Evolutionary conservation across 805 yeast species (phyloP).

Genomic region (Schizosaccharomyces octosporus): DNA sequence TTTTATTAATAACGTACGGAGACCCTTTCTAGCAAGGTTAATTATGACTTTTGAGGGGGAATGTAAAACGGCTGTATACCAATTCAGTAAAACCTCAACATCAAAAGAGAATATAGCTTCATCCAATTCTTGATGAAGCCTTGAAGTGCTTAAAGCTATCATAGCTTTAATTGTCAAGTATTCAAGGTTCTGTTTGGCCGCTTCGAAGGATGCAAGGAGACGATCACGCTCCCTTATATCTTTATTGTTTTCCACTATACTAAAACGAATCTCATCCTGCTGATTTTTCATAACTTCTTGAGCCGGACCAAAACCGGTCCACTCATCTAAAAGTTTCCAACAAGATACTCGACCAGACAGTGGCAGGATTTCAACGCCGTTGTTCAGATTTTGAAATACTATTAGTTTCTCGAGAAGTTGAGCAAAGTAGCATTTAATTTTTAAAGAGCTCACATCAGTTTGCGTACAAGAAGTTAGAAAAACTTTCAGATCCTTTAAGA

Average conservation of each 20-base stretch:
- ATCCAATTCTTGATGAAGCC: conserved; percentile 25
- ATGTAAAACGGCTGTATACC: conserved; percentile 53
- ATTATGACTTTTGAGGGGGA: not conserved
- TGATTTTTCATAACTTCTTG: conserved; percentile 37
- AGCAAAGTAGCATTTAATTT: conserved; percentile 59
- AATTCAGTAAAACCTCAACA: conserved; percentile 36
- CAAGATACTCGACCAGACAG: conserved; percentile 67
- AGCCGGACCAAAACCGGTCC: conserved; percentile 79
- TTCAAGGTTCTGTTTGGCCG: conserved; percentile 49
- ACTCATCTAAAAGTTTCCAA: conserved; percentile 60
- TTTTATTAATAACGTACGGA: conserved; percentile 36
- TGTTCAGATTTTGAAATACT: conserved; percentile 16
- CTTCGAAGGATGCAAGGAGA: conserved; percentile 50
- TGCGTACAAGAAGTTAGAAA: conserved; percentile 38
- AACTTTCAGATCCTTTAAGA: conserved; percentile 35
- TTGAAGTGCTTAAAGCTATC: conserved; percentile 54
- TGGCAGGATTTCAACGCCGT: conserved; percentile 34
- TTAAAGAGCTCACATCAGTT: conserved; percentile 43
- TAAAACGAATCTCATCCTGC: conserved; percentile 29
- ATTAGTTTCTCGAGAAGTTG: conserved; percentile 58
- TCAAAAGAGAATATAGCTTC: conserved; percentile 44
- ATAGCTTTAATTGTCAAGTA: conserved; percentile 54
- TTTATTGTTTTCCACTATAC: conserved; percentile 16
- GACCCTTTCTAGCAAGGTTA: conserved; percentile 40
- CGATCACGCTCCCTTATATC: conserved; percentile 15